Evolutionary conservation across 2,329 filamentous ascomycete genomes (phyloP).

Genomic region (Apiospora malaysiana): DNA sequence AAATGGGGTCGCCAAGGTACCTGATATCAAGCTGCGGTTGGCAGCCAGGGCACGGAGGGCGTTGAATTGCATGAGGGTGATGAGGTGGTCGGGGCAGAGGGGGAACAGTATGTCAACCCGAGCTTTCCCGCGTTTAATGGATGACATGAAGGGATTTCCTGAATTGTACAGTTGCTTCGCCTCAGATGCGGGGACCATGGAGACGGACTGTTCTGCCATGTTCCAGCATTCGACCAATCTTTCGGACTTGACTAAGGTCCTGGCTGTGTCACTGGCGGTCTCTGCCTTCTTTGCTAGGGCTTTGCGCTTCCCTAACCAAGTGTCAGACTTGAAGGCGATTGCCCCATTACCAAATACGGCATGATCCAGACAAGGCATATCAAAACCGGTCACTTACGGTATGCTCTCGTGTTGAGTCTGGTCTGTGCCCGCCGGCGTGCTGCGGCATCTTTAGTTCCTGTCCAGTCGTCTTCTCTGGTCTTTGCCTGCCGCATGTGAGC

Average conservation of each 20-base stretch:
- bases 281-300: slow-evolving; percentile 32
- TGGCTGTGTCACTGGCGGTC: slow-evolving; percentile 29
- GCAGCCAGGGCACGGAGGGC: slow-evolving; percentile 43
- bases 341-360: slow-evolving; percentile 13
- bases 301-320: slow-evolving; percentile 41
- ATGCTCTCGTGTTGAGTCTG: slow-evolving; percentile 52
- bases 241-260: slow-evolving; percentile 37
- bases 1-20: slow-evolving; percentile 39
- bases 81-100: slow-evolving; percentile 47
- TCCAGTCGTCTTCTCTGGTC: slow-evolving; percentile 51
- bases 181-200: slow-evolving; percentile 37
- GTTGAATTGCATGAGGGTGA: slow-evolving; percentile 50
- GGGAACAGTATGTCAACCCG: slow-evolving; percentile 41
- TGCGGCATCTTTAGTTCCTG: slow-evolving; percentile 48
- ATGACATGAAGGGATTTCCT: slow-evolving; percentile 37
- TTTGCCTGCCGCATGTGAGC: slow-evolving; percentile 42
- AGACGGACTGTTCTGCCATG: slow-evolving; percentile 39
- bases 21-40: slow-evolving; percentile 44
- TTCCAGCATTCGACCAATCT: slow-evolving; percentile 43
- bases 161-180: slow-evolving; percentile 40
- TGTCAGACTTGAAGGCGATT: slow-evolving; percentile 31
- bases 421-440: slow-evolving; percentile 49
- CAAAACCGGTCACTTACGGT: slow-evolving; percentile 42
- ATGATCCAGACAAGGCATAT: slow-evolving; percentile 22
- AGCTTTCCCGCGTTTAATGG: slow-evolving; percentile 28